A percentile compares a stretch with the other conserved stretches of the same genome.
Conservation (phyloP, 306 rosid species). For the Quercus engelmannii region DNA sequence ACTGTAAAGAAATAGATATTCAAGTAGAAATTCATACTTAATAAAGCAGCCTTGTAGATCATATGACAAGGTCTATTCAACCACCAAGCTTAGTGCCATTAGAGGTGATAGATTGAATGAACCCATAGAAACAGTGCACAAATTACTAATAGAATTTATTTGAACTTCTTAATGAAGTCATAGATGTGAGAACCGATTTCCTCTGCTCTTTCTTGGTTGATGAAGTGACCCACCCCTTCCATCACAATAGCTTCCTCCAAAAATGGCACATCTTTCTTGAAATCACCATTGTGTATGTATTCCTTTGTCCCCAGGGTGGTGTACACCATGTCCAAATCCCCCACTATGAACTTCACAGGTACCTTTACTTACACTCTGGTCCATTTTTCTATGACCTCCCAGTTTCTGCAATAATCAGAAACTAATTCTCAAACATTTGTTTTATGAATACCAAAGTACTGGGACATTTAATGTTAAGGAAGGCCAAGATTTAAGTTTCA, state of each 20-base stretch:
- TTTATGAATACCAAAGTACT: no score
- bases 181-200: slow-evolving; percentile 33
- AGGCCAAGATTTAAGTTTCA: not conserved
- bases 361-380: slow-evolving; percentile 20
- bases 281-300: no score
- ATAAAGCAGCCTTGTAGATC: no score
- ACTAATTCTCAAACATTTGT: not conserved
- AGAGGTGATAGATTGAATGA: not conserved
- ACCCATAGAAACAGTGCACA: not conserved
- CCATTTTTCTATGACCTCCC: slow-evolving; percentile 21
- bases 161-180: slow-evolving; percentile 29
- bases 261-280: no score
- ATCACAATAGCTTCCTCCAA: not conserved
- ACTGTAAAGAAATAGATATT: no score
- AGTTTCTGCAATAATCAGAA: no score
- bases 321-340: no score
- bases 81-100: not conserved
- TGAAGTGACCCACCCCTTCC: slow-evolving; percentile 42
- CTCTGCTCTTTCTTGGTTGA: slow-evolving; percentile 29
- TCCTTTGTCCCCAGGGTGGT: no score
- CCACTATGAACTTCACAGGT: not conserved
- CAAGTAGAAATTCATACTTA: no score
- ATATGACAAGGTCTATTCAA: no score
- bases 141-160: not conserved
- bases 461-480: no score